Evolutionary conservation across 352 stramenopile genomes (phyloP).

Genomic region (Elongisporangium senticosum): DNA sequence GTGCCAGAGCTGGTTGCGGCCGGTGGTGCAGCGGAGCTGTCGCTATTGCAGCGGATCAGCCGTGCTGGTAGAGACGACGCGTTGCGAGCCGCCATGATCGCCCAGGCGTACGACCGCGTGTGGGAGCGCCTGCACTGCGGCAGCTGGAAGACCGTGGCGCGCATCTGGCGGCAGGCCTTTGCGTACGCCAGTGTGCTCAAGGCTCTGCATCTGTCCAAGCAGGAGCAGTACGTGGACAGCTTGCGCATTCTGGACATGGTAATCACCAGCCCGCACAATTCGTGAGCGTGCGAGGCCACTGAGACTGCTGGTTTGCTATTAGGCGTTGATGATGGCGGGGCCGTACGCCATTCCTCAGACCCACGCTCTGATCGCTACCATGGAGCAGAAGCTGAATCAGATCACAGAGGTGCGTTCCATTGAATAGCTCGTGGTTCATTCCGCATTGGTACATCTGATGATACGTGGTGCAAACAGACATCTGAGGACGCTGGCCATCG

Average conservation of each 20-base stretch:
- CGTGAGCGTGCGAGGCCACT: background rate
- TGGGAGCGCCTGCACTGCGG: slow-evolving; percentile 77
- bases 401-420: background rate
- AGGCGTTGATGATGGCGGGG: slow-evolving; percentile 75
- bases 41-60: slow-evolving; percentile 31
- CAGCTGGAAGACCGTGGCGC: slow-evolving; percentile 54
- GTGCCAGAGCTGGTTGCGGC: slow-evolving; percentile 28
- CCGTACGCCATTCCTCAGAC: slow-evolving; percentile 33
- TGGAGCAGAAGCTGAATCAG: slow-evolving; percentile 22
- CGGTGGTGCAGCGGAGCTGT: slow-evolving; percentile 37
- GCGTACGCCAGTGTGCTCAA: slow-evolving; percentile 45
- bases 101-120: slow-evolving; percentile 44
- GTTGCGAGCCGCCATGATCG: slow-evolving; percentile 10
- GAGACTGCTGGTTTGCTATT: slow-evolving; percentile 10
- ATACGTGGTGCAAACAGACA: background rate
- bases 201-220: slow-evolving; percentile 24
- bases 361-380: slow-evolving; percentile 37
- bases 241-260: slow-evolving; percentile 64
- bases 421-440: background rate
- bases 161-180: slow-evolving; percentile 60
- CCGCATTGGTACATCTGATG: no score
- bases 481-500: background rate
- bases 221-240: slow-evolving; percentile 19
- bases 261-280: slow-evolving; percentile 1
- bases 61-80: slow-evolving; percentile 1